Base-by-base conservation (phyloP, 306 rosid species). In the Mimosa pudica region DNA sequence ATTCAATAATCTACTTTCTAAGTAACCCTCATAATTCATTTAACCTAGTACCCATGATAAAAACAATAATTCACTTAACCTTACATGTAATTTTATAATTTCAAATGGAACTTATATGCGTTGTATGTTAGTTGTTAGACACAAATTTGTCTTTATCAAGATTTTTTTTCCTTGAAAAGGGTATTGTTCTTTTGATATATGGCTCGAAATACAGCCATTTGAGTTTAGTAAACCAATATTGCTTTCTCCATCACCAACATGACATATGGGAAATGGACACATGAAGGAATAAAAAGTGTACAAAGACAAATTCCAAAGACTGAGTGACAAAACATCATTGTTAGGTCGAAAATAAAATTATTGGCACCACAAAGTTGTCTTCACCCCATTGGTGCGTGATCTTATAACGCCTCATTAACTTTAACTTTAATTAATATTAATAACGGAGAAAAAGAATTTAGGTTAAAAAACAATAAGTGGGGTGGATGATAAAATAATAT, bases 271-370 rank as follows among this genome's bases (percentile, higher is more conserved):
- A 55, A 55, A 8, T 55, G 62, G 10, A 4, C 8, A 58, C 17
- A 10, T 3, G 3, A 62, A 66, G 8, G 18, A 10, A 49, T 47
- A 70, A 44, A 57, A 11, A 48, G 60, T 73, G 11, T 62, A 46
- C 10, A 18, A 81, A 42, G 80, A 77, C 84, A 77, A 52, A 52
- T 32, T 65, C 71, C 88, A 83, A 81, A 78, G 13, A 35, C 16
- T 70, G 79, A 49, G 72, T 47, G 87, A 85, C 88, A 86, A 79
- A 80, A 81, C 81, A 78, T 81, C 90, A 42, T 7, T 77, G 84
- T 86, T 88, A 77, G 41, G 51, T 70, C 3, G 82, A 84, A 48
- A 36, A 46, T 76, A 33, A 33, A 70, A 46, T 24, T 24, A 36
- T 68, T 41, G 16, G 75, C 6, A 24, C 55, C 77, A 48, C 3